A percentile compares a stretch with the other conserved stretches of the same genome.
phyloP scores from a whole-genome alignment of 2,329 filamentous ascomycete species.

The Pyricularia pennisetigena region DNA sequence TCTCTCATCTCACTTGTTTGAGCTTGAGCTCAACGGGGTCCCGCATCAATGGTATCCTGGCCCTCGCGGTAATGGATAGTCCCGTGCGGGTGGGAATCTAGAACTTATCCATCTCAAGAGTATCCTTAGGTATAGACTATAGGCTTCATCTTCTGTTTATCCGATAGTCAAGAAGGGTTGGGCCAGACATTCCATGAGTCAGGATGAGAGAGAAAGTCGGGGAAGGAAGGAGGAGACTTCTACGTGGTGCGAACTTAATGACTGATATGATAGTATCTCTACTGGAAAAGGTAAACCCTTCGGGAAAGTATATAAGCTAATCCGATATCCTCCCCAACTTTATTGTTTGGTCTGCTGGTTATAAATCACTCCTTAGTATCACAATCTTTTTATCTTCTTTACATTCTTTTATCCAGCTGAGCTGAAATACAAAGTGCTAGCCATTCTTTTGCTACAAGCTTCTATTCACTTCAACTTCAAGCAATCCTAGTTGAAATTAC shows the following conservation, averaged over 20 bases:
- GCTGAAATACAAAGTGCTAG: not conserved
- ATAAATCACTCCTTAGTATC: not conserved
- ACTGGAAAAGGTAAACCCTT: not conserved
- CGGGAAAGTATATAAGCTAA: not conserved
- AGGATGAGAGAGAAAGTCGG: not conserved
- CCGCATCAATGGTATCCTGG: no score
- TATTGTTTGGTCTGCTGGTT: not conserved
- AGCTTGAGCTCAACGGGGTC: not conserved
- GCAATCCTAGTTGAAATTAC: not conserved
- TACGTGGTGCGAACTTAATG: not conserved
- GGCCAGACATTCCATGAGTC: not conserved
- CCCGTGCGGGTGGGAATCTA: not conserved
- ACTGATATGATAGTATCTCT: not conserved
- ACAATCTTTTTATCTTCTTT: not conserved
- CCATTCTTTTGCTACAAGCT: not conserved
- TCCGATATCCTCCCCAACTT: not conserved
- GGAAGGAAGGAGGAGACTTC: not conserved
- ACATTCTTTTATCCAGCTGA: not conserved
- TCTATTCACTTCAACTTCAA: not conserved
- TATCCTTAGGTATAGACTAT: not conserved
- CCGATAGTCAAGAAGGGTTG: not conserved
- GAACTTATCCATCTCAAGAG: not conserved
- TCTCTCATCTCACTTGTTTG: not conserved
- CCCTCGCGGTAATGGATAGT: not conserved
- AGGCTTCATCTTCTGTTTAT: not conserved